phyloP scores from a whole-genome alignment of 2,329 filamentous ascomycete species.

The Remersonia thermophila region DNA sequence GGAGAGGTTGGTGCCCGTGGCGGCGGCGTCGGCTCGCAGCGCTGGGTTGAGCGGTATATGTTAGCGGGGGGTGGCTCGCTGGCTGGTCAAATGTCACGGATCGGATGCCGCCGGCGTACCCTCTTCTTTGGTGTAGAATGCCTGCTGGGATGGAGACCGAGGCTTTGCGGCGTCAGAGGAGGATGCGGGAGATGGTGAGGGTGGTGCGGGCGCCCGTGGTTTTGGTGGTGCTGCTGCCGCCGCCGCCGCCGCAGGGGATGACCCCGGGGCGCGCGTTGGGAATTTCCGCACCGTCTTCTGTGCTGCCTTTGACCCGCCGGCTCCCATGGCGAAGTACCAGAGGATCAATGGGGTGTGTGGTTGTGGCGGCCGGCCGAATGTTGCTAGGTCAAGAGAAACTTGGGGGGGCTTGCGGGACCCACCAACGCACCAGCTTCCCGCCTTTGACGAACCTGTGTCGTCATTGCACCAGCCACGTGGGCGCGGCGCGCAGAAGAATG shows the following conservation, averaged over 20 bases:
- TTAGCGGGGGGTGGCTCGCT: neutral
- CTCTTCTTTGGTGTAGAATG: conserved; percentile 14
- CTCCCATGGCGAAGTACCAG: conserved; percentile 12
- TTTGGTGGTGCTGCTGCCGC: conserved; percentile 4
- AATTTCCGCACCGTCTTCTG: conserved; percentile 17
- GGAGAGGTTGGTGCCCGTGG: too few relatives aligned
- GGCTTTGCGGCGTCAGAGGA: too few relatives aligned
- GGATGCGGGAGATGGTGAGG: neutral
- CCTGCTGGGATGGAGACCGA: neutral
- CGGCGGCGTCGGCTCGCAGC: conserved; percentile 29
- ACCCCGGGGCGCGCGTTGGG: conserved; percentile 18
- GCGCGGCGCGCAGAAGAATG: neutral
- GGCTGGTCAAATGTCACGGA: neutral
- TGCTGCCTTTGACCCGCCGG: conserved; percentile 15
- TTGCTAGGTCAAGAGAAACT: too few relatives aligned
- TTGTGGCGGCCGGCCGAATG: too few relatives aligned
- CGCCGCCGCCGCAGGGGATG: conserved; percentile 8
- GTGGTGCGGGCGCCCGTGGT: too few relatives aligned
- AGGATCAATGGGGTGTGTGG: neutral
- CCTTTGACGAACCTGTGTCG: conserved; percentile 1
- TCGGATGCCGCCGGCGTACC: conserved; percentile 9
- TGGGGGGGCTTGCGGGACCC: too few relatives aligned
- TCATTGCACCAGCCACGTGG: conserved; percentile 2
- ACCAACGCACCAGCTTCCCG: too few relatives aligned
- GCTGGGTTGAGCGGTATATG: neutral